Percentiles rank a stretch among this genome's conserved stretches.
Evolutionary conservation across 108 stramenopile genomes (phyloP).

Genomic region (Conticribra guillardii): DNA sequence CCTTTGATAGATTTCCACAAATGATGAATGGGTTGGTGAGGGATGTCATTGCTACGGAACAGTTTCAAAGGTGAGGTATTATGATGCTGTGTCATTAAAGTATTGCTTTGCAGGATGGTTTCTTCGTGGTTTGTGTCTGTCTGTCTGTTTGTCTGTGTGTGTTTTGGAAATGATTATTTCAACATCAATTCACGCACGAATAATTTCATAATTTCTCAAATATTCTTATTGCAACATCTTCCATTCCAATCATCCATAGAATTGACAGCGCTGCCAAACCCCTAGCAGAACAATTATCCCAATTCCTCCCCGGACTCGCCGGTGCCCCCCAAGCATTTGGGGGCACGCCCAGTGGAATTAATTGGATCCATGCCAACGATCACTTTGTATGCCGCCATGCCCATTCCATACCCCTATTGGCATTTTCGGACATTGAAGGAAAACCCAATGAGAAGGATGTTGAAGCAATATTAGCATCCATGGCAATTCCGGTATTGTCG

Average conservation of each 20-base stretch:
- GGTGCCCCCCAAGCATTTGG: conserved; percentile 51
- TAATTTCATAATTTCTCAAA: no score
- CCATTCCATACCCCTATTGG: conserved; percentile 56
- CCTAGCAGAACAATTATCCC: conserved; percentile 61
- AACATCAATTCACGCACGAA: no score
- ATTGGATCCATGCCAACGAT: conserved; percentile 83
- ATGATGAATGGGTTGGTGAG: conserved; percentile 69
- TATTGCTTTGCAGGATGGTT: no score
- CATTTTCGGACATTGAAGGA: conserved; percentile 63
- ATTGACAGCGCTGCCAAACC: conserved; percentile 63
- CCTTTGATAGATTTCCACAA: conserved; percentile 75
- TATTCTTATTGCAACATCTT: no score
- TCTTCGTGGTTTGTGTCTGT: no score
- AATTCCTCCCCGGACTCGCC: conserved; percentile 64
- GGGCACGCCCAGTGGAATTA: conserved; percentile 58
- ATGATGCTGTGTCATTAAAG: neutral
- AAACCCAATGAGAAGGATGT: conserved; percentile 41
- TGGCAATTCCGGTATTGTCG: conserved; percentile 56
- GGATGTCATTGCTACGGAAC: conserved; percentile 58
- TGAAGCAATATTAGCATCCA: conserved; percentile 46
- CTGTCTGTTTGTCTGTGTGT: no score
- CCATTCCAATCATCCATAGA: conserved; percentile 2
- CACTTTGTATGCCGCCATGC: conserved; percentile 79
- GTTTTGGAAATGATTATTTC: no score
- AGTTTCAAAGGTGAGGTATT: conserved; percentile 48